These are phyloP conservation scores for Ophiostoma sp. DNA, from an alignment of 2,329 filamentous ascomycete genomes.

Conservation along the genomic window DNA sequence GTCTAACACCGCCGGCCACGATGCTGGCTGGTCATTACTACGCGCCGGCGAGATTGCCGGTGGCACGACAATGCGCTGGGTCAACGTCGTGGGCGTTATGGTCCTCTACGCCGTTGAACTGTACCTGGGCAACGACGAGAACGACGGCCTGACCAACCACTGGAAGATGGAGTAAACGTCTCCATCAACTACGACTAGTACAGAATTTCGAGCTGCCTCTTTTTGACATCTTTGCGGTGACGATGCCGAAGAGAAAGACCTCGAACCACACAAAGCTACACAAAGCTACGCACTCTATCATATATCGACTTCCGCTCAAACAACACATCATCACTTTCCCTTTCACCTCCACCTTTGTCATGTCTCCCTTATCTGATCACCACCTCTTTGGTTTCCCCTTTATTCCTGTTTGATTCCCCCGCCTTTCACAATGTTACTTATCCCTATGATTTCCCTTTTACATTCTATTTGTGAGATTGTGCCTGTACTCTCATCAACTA, in stretches of 20 bases:
- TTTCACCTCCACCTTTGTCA: background rate
- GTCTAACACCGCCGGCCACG: conserved; percentile 62
- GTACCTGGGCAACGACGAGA: conserved; percentile 80
- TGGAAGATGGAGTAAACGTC: conserved; percentile 75
- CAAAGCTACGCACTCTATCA: background rate
- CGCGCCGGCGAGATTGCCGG: conserved; percentile 74
- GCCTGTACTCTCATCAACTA: background rate
- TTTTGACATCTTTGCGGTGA: background rate
- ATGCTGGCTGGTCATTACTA: conserved; percentile 74
- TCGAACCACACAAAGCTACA: background rate
- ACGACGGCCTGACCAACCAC: conserved; percentile 70
- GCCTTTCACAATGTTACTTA: background rate
- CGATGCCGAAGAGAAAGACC: background rate
- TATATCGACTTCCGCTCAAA: background rate
- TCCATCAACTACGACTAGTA: background rate
- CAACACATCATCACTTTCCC: background rate
- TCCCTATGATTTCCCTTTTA: background rate
- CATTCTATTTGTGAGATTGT: background rate
- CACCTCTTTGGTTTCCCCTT: background rate
- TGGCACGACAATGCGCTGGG: conserved; percentile 89
- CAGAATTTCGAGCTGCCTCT: background rate
- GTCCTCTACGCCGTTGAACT: conserved; percentile 85
- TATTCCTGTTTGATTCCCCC: background rate
- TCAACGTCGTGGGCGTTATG: conserved; percentile 89
- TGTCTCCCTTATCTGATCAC: background rate